Evolutionary conservation across 345 rosid genomes (phyloP), one percentile per base, ranked within the genome.

Genomic region (Erodium maritimum): DNA sequence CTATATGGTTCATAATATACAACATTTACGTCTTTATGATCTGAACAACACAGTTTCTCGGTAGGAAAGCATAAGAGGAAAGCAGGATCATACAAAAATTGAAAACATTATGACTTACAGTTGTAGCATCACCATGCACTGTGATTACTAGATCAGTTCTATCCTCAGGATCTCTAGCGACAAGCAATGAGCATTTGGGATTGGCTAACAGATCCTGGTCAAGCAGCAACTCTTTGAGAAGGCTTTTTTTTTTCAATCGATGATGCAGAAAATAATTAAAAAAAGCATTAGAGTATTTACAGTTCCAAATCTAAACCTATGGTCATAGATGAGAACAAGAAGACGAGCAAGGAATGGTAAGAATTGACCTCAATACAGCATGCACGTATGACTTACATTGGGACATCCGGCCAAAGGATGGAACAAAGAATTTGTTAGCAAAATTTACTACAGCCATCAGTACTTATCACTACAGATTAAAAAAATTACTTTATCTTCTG

Each of bases 101-200:
- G 48, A 42, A 42, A 14, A 42, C 14, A 14, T 42, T 55, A 60
- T 3, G 61, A 68, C 83, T 79, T 77, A 93, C 96, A 75, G 80
- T 52, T 46, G 82, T 60, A 23, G 95, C 95, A 80, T 93, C 95
- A 24, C 95, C 96, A 57, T 88, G 91, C 60, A 93, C 42, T 45
- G 91, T 89, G 74, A 93, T 86, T 13, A 80, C 79, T 64, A 93
- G 73, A 70, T 88, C 94, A 34, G 89, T 80, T 73, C 94, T 80
- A 72, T 88, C 99, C 61, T 86, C 91, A 7, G 91, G 88, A 69
- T 88, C 91, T 75, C 82, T 79, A 67, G 90, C 80, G 33, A 88
- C 83, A 67, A 93, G 88, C 71, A 93, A 67, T 19, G 96, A 88
- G 72, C 96, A 93, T 77, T 82, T 88, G 54, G 87, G 82, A 79